phyloP scores from a whole-genome alignment of 495 filamentous ascomycete genomes.

The Cladorrhinum samala region DNA sequence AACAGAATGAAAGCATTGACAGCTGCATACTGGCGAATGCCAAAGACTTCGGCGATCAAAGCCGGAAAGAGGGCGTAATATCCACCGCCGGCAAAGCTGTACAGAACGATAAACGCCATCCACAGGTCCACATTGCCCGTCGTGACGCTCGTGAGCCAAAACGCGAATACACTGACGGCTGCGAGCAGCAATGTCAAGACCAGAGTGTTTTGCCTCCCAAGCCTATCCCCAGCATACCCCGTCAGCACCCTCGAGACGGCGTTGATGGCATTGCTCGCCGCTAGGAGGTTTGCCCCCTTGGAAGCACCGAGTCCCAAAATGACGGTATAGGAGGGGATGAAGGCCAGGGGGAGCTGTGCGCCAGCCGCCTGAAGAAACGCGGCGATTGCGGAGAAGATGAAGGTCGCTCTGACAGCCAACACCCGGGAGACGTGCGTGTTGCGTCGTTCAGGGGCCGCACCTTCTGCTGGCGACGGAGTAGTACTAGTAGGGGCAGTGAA shows the following conservation, averaged over 20 bases:
- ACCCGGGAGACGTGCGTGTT: conserved; percentile 38
- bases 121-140: conserved; percentile 22
- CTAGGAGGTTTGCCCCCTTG: conserved; percentile 44
- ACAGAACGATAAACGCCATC: conserved; percentile 47
- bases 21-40: conserved; percentile 51
- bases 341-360: conserved; percentile 39
- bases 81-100: conserved; percentile 47
- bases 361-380: conserved; percentile 43
- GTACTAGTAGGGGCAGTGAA: conserved; percentile 16
- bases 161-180: conserved; percentile 40
- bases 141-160: conserved; percentile 42
- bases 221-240: conserved; percentile 43
- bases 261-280: conserved; percentile 50
- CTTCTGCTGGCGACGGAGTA: background rate
- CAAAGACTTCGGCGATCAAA: conserved; percentile 52
- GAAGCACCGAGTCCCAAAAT: conserved; percentile 34
- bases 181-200: conserved; percentile 44
- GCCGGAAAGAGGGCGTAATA: conserved; percentile 44
- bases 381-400: conserved; percentile 38
- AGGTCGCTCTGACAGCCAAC: conserved; percentile 34
- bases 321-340: conserved; percentile 41
- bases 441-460: conserved; percentile 14
- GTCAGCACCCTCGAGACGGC: conserved; percentile 45
- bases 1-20: conserved; percentile 55
- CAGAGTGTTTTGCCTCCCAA: conserved; percentile 51